Conservation (phyloP, 345 rosid species). For the Iberis pinnata region DNA sequence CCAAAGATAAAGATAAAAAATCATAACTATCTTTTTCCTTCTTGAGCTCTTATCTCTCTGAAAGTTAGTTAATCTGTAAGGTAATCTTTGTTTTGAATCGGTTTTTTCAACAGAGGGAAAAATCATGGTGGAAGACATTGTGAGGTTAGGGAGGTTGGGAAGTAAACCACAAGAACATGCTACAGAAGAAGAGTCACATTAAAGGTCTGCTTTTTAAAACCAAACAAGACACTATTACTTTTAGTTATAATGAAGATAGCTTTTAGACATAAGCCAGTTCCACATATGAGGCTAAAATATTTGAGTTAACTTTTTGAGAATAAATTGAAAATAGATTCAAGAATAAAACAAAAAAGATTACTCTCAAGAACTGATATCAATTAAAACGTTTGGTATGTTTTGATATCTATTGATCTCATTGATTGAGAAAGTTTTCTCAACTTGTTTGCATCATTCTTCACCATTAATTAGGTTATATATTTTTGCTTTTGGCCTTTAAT, state of each 20-base stretch:
- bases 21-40: not conserved
- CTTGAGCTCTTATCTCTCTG: not conserved
- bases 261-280: slow-evolving; percentile 1
- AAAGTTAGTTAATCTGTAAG: slow-evolving; percentile 7
- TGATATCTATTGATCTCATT: too few relatives aligned
- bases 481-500: not conserved
- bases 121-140: slow-evolving; percentile 92
- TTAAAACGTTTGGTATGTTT: not conserved
- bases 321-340: not conserved
- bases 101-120: slow-evolving; percentile 61
- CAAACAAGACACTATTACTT: not conserved
- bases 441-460: too few relatives aligned
- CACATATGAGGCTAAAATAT: not conserved
- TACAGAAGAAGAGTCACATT: slow-evolving; percentile 37
- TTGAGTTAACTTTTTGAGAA: not conserved
- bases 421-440: too few relatives aligned
- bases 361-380: too few relatives aligned
- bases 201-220: not conserved
- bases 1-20: slow-evolving; percentile 65
- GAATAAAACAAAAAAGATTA: not conserved
- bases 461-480: too few relatives aligned
- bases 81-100: slow-evolving; percentile 3
- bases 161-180: slow-evolving; percentile 52
- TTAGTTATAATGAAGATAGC: slow-evolving; percentile 6
- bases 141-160: slow-evolving; percentile 73